These are phyloP conservation scores for Melocanna baccifera DNA, from an alignment of 176 grass and related monocot genomes.

Conservation along the genomic window DNA sequence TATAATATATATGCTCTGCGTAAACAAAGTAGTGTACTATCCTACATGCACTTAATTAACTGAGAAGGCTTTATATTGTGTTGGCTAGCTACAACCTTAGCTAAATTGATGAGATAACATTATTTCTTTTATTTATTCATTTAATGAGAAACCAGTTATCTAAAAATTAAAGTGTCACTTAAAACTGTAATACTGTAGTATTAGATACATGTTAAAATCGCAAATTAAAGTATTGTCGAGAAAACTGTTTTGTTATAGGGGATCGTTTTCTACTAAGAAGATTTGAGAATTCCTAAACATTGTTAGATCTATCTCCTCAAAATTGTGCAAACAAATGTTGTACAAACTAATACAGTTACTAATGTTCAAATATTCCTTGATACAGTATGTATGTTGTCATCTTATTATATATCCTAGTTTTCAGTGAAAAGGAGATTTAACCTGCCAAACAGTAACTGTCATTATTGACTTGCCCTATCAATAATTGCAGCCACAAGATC, in stretches of 20 bases:
- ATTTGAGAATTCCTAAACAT: background rate
- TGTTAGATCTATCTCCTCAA: background rate
- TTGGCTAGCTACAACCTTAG: background rate
- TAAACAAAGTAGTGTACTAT: background rate
- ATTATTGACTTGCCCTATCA: conserved; percentile 42
- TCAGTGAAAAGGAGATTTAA: conserved; percentile 22
- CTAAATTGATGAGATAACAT: background rate
- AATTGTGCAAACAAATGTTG: background rate
- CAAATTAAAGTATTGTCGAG: background rate
- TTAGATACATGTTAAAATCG: background rate
- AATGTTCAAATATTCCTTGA: conserved; percentile 22
- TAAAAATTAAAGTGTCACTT: background rate
- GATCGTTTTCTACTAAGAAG: background rate
- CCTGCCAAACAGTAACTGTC: conserved; percentile 33
- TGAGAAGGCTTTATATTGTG: no score
- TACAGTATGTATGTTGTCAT: conserved; percentile 32
- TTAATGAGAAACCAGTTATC: background rate
- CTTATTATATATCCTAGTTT: conserved; percentile 17
- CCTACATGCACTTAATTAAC: background rate
- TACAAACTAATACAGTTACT: background rate
- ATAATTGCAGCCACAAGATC: conserved; percentile 33
- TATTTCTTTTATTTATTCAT: background rate
- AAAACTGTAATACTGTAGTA: background rate
- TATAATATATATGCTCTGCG: background rate
- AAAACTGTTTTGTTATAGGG: background rate